phyloP scores from a whole-genome alignment of 805 yeast species.

The Zygoascus tannicola region DNA sequence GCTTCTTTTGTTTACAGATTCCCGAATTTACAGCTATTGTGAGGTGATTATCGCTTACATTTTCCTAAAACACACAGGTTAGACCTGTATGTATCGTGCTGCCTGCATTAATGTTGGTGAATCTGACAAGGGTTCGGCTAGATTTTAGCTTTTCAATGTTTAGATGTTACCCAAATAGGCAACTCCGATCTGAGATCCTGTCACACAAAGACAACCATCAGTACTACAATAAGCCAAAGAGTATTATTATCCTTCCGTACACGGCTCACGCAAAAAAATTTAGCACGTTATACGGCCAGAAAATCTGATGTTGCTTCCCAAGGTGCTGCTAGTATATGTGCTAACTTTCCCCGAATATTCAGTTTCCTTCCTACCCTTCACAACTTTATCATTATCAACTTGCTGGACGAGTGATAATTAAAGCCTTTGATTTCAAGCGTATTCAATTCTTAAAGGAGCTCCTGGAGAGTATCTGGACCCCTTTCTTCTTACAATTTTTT shows the following conservation, averaged over 20 bases:
- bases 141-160: too few species aligned
- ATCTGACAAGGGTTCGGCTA: too few species aligned
- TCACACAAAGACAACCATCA: not conserved
- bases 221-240: not conserved
- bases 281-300: too few species aligned
- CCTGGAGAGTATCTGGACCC: constrained; percentile 14
- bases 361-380: constrained; percentile 6
- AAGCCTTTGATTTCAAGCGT: constrained; percentile 1
- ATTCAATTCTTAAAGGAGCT: constrained; percentile 7
- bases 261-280: not conserved
- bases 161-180: not conserved
- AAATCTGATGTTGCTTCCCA: too few species aligned
- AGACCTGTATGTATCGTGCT: too few species aligned
- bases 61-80: too few species aligned
- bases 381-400: constrained; percentile 8
- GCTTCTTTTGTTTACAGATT: too few species aligned
- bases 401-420: constrained; percentile 18
- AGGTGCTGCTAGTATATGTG: not conserved
- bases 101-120: too few species aligned
- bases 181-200: not conserved
- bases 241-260: not conserved
- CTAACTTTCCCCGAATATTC: constrained; percentile 1
- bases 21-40: too few species aligned
- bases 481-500: not conserved
- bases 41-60: too few species aligned